phyloP scores from a whole-genome alignment of 208 protist genomes.

The Vickermania ingenoplastis region DNA sequence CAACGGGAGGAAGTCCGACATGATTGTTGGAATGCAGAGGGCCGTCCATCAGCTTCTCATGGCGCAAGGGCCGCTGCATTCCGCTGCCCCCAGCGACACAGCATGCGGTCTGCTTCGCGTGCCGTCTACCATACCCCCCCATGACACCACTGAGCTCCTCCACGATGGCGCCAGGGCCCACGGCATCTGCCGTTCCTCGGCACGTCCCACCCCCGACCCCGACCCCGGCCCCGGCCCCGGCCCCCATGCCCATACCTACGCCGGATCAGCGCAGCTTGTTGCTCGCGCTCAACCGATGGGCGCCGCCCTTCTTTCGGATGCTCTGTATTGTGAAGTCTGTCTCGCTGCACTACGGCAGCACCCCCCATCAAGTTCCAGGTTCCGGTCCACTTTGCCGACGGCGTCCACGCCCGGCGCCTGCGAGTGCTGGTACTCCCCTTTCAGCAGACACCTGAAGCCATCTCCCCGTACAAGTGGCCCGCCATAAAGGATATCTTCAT shows the following conservation, averaged over 20 bases:
- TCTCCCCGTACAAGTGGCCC: conserved; percentile 54
- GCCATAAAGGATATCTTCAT: conserved; percentile 60
- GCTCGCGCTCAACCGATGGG: conserved; percentile 29
- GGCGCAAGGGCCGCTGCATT: not conserved
- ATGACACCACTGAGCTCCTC: not conserved
- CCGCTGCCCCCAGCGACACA: not conserved
- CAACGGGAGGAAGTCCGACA: conserved; percentile 37
- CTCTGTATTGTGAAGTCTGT: conserved; percentile 36
- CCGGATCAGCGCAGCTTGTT: conserved; percentile 18
- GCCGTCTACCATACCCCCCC: not conserved
- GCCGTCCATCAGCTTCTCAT: conserved; percentile 31
- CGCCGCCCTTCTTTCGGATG: conserved; percentile 57
- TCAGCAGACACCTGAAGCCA: conserved; percentile 17
- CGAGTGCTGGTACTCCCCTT: conserved; percentile 56
- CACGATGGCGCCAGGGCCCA: not conserved
- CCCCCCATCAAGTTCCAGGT: conserved; percentile 54
- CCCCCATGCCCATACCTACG: not conserved
- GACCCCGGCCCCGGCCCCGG: no score
- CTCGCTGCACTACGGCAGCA: conserved; percentile 57
- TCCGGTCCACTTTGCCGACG: conserved; percentile 41
- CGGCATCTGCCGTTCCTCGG: not conserved
- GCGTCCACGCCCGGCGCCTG: conserved; percentile 40
- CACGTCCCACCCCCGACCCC: not conserved
- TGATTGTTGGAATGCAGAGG: conserved; percentile 26
- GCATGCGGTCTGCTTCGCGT: not conserved